phyloP scores from a whole-genome alignment of 768 basidiomycete species.

The Leccinum incarnatum region DNA sequence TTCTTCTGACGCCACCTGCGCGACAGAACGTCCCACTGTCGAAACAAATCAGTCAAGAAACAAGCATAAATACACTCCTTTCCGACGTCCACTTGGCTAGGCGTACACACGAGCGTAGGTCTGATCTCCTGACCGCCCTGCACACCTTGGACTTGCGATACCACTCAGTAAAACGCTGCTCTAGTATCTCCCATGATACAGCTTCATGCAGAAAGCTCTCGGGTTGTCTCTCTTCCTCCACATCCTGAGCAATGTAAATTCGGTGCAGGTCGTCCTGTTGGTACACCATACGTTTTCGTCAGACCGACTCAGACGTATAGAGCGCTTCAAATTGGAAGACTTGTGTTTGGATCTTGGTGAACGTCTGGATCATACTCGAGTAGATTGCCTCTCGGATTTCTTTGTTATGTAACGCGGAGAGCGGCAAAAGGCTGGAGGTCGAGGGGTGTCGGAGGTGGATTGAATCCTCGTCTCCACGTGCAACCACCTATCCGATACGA shows the following conservation, averaged over 20 bases:
- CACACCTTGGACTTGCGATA: no score
- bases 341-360: not conserved
- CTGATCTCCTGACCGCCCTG: no score
- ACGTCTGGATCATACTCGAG: no score
- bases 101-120: no score
- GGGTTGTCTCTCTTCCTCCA: not conserved
- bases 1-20: constrained; percentile 93
- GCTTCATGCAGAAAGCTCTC: not conserved
- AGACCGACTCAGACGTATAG: not conserved
- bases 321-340: not conserved
- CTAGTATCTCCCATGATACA: no score
- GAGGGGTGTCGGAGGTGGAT: constrained; percentile 47
- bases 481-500: no score
- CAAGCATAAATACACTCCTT: no score
- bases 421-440: constrained; percentile 86
- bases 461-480: no score
- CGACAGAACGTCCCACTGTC: constrained; percentile 76
- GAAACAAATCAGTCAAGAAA: no score
- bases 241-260: not conserved
- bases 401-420: constrained; percentile 51
- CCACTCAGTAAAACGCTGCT: no score
- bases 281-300: not conserved
- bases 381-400: no score
- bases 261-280: not conserved
- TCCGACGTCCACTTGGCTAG: no score